phyloP scores from a whole-genome alignment of 164 flowering plant species.

The Magnolia sinica region DNA sequence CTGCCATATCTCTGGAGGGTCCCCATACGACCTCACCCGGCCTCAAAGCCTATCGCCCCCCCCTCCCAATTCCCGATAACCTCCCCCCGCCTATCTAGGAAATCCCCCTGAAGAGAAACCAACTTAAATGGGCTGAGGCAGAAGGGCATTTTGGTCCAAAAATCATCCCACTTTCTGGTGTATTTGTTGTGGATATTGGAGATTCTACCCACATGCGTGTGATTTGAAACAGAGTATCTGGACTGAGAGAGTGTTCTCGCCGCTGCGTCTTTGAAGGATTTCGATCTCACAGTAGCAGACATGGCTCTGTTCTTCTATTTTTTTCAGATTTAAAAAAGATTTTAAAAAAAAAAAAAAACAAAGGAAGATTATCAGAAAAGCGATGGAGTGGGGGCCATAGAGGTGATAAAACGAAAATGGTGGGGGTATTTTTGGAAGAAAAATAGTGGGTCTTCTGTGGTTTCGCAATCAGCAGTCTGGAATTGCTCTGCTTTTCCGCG shows the following conservation, averaged over 20 bases:
- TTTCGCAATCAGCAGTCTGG: neutral
- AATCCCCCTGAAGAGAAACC: slow-evolving; percentile 46
- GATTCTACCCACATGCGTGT: slow-evolving; percentile 47
- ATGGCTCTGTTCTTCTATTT: slow-evolving; percentile 17
- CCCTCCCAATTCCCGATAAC: neutral
- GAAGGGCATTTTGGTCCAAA: slow-evolving; percentile 30
- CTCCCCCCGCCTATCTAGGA: slow-evolving; percentile 28
- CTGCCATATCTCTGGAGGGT: slow-evolving; percentile 89
- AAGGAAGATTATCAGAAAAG: neutral
- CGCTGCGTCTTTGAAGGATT: slow-evolving; percentile 42
- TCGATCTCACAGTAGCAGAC: slow-evolving; percentile 64
- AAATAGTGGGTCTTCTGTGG: slow-evolving; percentile 7
- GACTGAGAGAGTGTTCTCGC: slow-evolving; percentile 38
- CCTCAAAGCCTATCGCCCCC: neutral
- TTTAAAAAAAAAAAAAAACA: no score
- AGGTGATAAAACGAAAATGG: slow-evolving; percentile 10
- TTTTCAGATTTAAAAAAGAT: no score
- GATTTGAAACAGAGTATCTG: slow-evolving; percentile 42
- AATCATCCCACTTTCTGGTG: slow-evolving; percentile 36
- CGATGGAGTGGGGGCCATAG: neutral
- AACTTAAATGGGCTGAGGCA: slow-evolving; percentile 51
- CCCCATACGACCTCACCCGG: slow-evolving; percentile 43
- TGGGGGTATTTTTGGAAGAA: slow-evolving; percentile 7
- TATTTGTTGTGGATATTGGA: slow-evolving; percentile 25
- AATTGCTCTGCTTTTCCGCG: neutral